These are phyloP conservation scores for Bryoerythrophyllum caledonicum DNA, from an alignment of 225 moss, liverwort and hornwort genomes.

Conservation along the genomic window DNA sequence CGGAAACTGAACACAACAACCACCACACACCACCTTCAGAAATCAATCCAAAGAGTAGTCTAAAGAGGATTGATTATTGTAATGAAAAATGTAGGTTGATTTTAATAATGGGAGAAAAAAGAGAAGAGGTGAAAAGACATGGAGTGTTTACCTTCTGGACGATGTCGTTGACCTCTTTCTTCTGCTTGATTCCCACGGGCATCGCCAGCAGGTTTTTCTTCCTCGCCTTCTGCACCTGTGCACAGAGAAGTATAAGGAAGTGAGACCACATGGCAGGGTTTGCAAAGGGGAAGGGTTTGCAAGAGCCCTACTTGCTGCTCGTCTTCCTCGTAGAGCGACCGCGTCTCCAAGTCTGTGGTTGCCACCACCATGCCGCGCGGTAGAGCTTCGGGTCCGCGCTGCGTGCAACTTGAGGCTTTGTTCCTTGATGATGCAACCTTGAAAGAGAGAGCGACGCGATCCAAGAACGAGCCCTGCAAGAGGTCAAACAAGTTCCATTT, in stretches of 20 bases:
- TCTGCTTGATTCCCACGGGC: constrained; percentile 91
- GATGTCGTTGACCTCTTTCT: constrained; percentile 62
- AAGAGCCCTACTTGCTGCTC: constrained; percentile 37
- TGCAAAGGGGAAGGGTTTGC: background rate
- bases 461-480: constrained; percentile 41
- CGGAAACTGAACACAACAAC: constrained; percentile 40
- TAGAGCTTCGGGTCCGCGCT: constrained; percentile 34
- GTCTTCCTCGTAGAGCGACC: constrained; percentile 59
- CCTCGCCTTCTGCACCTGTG: constrained; percentile 28
- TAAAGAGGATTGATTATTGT: no score
- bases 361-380: constrained; percentile 69
- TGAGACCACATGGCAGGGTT: background rate
- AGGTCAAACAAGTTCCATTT: background rate
- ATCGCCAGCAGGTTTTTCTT: constrained; percentile 80
- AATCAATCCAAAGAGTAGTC: no score
- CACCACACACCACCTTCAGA: background rate
- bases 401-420: no score
- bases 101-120: no score
- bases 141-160: constrained; percentile 57
- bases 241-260: background rate
- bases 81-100: no score
- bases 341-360: constrained; percentile 69
- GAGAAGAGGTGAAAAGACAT: no score
- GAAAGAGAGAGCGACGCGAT: constrained; percentile 32
- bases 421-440: constrained; percentile 22